These are phyloP conservation scores for Fusarium anguioides DNA, from an alignment of 2,329 filamentous ascomycete species.

Conservation along the genomic window DNA sequence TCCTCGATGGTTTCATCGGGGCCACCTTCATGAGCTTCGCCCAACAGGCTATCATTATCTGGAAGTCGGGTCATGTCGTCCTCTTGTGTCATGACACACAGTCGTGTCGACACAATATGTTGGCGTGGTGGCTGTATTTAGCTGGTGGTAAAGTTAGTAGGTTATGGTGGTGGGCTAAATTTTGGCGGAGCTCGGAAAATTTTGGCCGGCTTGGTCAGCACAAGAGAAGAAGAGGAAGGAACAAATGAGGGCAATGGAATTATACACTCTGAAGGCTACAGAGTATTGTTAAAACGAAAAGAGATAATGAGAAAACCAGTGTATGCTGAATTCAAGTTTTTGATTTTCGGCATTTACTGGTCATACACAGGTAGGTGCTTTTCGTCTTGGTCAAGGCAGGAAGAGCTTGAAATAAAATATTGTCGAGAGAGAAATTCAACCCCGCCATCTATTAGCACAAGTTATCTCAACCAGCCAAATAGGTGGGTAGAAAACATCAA, in stretches of 20 bases:
- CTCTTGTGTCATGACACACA: constrained; percentile 26
- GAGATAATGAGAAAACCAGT: not conserved
- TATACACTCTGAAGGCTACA: not conserved
- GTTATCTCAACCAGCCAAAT: not conserved
- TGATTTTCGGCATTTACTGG: not conserved
- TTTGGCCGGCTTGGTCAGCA: constrained; percentile 47
- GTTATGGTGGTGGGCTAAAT: constrained; percentile 36
- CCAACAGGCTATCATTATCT: constrained; percentile 38
- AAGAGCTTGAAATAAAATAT: too few relatives aligned
- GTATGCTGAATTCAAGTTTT: not conserved
- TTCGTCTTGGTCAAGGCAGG: too few relatives aligned
- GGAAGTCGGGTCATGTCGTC: constrained; percentile 44
- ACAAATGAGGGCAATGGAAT: constrained; percentile 5
- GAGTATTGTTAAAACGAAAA: not conserved
- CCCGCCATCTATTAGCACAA: not conserved
- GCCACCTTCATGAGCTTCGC: constrained; percentile 33
- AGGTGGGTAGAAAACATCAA: too few relatives aligned
- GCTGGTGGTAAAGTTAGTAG: too few relatives aligned
- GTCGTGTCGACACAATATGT: constrained; percentile 7
- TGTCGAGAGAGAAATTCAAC: too few relatives aligned
- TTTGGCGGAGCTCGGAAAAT: constrained; percentile 44
- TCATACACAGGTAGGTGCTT: not conserved
- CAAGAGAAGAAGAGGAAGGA: not conserved
- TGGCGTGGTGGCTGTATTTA: constrained; percentile 16
- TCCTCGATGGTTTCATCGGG: constrained; percentile 68